Evolutionary conservation across 2,329 filamentous ascomycete species (phyloP), one percentile per base, ranked within the genome.

Genomic region (Blastomyces gilchristii): DNA sequence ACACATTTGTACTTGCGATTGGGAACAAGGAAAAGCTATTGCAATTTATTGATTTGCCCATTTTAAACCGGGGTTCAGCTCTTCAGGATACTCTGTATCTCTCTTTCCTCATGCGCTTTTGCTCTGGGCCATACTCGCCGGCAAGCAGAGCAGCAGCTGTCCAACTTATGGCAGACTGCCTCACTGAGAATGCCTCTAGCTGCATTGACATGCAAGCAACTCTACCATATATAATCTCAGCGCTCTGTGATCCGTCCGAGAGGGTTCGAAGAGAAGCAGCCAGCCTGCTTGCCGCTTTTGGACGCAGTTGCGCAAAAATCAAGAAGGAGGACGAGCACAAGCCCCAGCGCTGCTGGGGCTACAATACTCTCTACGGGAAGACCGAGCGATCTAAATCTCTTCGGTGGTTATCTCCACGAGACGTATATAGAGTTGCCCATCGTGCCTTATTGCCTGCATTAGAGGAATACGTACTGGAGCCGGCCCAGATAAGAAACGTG

Each of bases 401-500:
- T 18, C 78, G 82, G 56, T 84, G 83, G 79, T 79, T 95, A 62
- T 75, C 82, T 3, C 71, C 77, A 0, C 82, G 86, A 31, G 82
- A 87, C 62, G 78, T 79, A 1, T 77, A 81, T 53, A 86, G 84
- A 63, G 75, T 95, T 25, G 71, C 94, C 0, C 81, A 84, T 25
- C 80, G 84, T 25, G 80, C 88, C 47, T 76, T 97, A n/a, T 74
- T 90, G 25, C 90, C 90, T 0, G 84, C 83, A 1, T 77, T 96
- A 11, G 92, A 97, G 74, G 94, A 97, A 74, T 95, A 88, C 70
- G 82, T 93, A 3, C 83, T 97, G 67, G 91, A 97, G 71, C 78
- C 85, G 3, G 83, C 82, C 37, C 87, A 94, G 65, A 81, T 96
- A 54, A 78, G 82, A 34, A 83, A 83, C 25, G 82, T 87, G 2